These are phyloP conservation scores for Termitomyces sp. DNA, from an alignment of 768 basidiomycete genomes.

Conservation along the genomic window DNA sequence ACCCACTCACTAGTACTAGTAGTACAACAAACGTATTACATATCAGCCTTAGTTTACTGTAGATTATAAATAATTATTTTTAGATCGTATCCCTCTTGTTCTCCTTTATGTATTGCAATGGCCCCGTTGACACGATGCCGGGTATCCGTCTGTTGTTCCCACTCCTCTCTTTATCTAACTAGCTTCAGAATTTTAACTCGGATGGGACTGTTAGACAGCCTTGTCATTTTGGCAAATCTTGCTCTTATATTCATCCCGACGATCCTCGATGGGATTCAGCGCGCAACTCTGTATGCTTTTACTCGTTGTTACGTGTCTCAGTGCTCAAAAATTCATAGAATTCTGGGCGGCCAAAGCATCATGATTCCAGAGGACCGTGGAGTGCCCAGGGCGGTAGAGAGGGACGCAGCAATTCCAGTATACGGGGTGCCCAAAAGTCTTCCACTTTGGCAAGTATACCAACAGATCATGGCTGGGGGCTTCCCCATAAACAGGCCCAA, in stretches of 20 bases:
- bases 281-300: constrained; percentile 1
- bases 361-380: neutral
- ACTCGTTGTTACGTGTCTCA: neutral
- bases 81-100: neutral
- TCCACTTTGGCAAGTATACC: neutral
- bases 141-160: constrained; percentile 6
- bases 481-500: neutral
- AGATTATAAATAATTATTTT: constrained; percentile 15
- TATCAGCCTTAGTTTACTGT: neutral
- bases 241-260: constrained; percentile 24
- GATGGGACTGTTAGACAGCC: constrained; percentile 17
- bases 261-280: constrained; percentile 21
- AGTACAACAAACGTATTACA: constrained; percentile 4
- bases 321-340: neutral
- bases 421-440: neutral
- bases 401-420: neutral
- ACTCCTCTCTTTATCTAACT: neutral
- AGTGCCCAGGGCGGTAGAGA: neutral
- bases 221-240: constrained; percentile 15
- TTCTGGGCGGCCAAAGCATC: neutral
- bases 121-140: constrained; percentile 12
- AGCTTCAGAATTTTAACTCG: constrained; percentile 21
- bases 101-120: constrained; percentile 1
- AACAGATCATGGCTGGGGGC: constrained; percentile 9
- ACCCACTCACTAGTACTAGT: neutral